Base-by-base conservation (phyloP, 108 stramenopile species). In the Licmophora abbreviata region DNA sequence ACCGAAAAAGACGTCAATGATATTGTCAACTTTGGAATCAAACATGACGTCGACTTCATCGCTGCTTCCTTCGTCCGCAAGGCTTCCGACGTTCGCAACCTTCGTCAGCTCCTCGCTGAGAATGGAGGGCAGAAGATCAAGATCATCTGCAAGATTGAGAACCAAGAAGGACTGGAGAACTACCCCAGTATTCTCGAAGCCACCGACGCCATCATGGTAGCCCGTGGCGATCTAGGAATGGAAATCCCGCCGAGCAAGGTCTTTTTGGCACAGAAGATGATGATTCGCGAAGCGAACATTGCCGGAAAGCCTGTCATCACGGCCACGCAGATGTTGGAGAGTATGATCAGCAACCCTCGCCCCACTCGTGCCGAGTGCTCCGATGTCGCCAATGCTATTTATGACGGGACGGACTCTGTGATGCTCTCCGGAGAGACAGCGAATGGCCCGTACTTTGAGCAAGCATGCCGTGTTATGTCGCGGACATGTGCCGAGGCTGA, bases 61-160 rank as follows among this genome's bases (percentile, higher is more conserved):
- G 99, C 99, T 27, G 97, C 97, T 26, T 95, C 94, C 32, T 99
- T 99, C 64, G 96, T 99, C 45, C 92, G 95, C 23, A 95, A 88
- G 70, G 93, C 80, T 6, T 59, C 60, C 20, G 95, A 98, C 70
- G 88, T 98, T 1, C 63, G 69, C 59, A 73, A 74, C 57, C 88
- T 96, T 46, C 82, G 85, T 42, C 54, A 83, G 41, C 52, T 87
- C 43, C 74, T 91, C 31, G 83, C 68, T 7, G 81, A 79, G 1
- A 72, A 60, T 37, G 80, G 76, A n/a, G 95, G 96, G 28, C 65
- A 79, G 36, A 65, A 69, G 54, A 97, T 99, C 83, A 94, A 97
- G 73, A 98, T 99, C 62, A 97, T 97, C 63, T 90, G 90, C 74
- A 99, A 99, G 76, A 99, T 99, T 56, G 99, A 99, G 73, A 98